A percentile compares a stretch with the other conserved stretches of the same genome.
Conservation (phyloP, 1,284 basidiomycete genomes). For the Anthracocystis panici-leucophaei region DNA sequence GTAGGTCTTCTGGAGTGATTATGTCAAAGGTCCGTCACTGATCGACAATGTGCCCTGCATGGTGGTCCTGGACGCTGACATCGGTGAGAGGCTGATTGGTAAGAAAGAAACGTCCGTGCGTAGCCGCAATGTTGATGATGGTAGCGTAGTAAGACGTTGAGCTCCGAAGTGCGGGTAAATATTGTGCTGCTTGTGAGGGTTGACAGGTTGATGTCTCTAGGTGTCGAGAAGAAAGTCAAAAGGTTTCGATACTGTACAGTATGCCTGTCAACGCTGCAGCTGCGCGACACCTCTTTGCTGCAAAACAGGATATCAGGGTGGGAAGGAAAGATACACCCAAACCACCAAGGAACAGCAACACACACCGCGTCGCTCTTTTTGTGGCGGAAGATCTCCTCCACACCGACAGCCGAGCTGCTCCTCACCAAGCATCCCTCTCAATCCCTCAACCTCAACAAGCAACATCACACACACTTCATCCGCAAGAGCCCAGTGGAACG, state of each 20-base stretch:
- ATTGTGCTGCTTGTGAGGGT: too few relatives aligned
- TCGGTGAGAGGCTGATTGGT: background rate
- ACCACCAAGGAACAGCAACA: background rate
- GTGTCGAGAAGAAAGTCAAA: slow-evolving; percentile 2
- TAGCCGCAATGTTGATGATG: too few relatives aligned
- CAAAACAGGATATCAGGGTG: background rate
- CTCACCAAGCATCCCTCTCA: background rate
- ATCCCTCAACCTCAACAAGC: background rate
- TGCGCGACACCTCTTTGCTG: background rate
- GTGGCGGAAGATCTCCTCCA: background rate
- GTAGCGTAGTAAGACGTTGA: too few relatives aligned
- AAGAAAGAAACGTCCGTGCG: too few relatives aligned
- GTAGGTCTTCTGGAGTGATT: background rate
- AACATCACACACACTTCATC: background rate
- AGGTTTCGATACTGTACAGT: too few relatives aligned
- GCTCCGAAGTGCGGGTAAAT: too few relatives aligned
- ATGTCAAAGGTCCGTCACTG: background rate
- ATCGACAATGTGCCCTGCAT: too few relatives aligned
- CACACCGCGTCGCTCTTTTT: background rate
- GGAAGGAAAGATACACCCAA: slow-evolving; percentile 1
- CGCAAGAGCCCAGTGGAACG: background rate
- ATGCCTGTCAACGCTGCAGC: slow-evolving; percentile 6
- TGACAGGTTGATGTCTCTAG: background rate
- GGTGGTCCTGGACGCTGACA: background rate
- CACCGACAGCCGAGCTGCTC: background rate